These are phyloP conservation scores for Vanderwaltozyma polyspora DNA, from an alignment of 805 yeast species.

Conservation along the genomic window DNA sequence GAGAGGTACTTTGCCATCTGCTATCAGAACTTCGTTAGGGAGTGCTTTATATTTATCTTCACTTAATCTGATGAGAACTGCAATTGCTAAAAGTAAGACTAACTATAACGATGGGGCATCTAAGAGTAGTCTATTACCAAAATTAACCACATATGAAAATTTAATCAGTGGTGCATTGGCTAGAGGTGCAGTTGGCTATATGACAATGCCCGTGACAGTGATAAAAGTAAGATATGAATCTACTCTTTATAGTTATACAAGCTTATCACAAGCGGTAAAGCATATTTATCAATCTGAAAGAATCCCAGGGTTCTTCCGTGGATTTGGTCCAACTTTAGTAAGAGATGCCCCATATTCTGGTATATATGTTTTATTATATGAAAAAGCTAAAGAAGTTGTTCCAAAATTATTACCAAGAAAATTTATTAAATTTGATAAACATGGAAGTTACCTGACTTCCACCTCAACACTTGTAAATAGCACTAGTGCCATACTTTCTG, in stretches of 20 bases:
- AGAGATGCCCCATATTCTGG: slow-evolving; percentile 98
- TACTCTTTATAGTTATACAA: slow-evolving; percentile 54
- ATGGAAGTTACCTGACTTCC: slow-evolving; percentile 24
- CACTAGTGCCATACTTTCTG: slow-evolving; percentile 66
- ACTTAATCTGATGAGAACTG: slow-evolving; percentile 49
- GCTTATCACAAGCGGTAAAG: slow-evolving; percentile 48
- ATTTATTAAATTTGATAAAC: slow-evolving; percentile 9
- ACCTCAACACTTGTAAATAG: slow-evolving; percentile 55
- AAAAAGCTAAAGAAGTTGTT: slow-evolving; percentile 48
- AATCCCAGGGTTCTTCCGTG: slow-evolving; percentile 65
- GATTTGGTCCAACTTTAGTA: slow-evolving; percentile 75
- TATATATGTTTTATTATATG: slow-evolving; percentile 75
- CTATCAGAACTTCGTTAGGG: slow-evolving; percentile 81
- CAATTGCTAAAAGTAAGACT: slow-evolving; percentile 24
- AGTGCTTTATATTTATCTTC: slow-evolving; percentile 76
- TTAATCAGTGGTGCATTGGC: slow-evolving; percentile 66
- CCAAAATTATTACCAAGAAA: slow-evolving; percentile 32
- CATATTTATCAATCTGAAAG: slow-evolving; percentile 47
- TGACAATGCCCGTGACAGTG: slow-evolving; percentile 92
- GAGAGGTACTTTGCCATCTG: slow-evolving; percentile 92
- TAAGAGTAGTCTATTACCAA: slow-evolving; percentile 47
- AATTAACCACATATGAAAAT: slow-evolving; percentile 57
- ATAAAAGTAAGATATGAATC: slow-evolving; percentile 86
- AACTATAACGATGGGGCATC: slow-evolving; percentile 1
- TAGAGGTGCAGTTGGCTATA: slow-evolving; percentile 68